Conservation (phyloP, 176 grass and related monocot species). For the Chrysopogon serrulatus region DNA sequence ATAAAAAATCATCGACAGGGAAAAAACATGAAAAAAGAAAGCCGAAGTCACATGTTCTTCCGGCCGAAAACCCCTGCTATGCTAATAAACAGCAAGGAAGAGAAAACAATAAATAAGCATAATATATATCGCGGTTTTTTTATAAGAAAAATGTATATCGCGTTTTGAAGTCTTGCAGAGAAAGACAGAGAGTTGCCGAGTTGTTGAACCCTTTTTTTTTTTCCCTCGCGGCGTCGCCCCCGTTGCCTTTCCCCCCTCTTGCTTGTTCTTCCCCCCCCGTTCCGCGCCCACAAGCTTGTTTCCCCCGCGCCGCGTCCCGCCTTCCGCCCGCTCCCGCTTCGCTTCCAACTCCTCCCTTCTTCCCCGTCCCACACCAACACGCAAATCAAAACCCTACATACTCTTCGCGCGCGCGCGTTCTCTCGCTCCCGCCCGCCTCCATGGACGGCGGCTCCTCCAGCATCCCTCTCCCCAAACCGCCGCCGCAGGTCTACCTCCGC, state of each 20-base stretch:
- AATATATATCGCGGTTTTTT: neutral
- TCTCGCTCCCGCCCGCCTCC: neutral
- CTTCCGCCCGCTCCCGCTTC: slow-evolving; percentile 1
- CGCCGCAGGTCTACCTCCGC: slow-evolving; percentile 40
- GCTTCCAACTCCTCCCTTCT: slow-evolving; percentile 7
- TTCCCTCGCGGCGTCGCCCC: neutral
- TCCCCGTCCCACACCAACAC: neutral
- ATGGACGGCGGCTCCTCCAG: slow-evolving; percentile 47
- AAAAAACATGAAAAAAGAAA: neutral
- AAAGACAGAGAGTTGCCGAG: neutral
- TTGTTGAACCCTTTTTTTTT: neutral
- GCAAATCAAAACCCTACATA: slow-evolving; percentile 14
- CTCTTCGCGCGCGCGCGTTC: neutral
- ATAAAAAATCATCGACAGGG: no score
- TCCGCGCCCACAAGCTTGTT: neutral
- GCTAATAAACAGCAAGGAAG: no score
- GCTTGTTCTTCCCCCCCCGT: neutral
- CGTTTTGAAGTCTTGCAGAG: no score
- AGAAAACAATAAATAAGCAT: neutral
- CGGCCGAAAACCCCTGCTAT: neutral
- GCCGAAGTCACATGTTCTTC: neutral
- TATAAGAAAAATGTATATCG: no score
- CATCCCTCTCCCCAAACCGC: neutral
- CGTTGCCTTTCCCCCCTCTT: slow-evolving; percentile 25
- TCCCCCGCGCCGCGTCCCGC: slow-evolving; percentile 5